Percentiles rank a stretch among this genome's conserved stretches.
These are phyloP conservation scores for Rhypophila decipiens DNA, from an alignment of 495 filamentous ascomycete species.

Conservation along the genomic window DNA sequence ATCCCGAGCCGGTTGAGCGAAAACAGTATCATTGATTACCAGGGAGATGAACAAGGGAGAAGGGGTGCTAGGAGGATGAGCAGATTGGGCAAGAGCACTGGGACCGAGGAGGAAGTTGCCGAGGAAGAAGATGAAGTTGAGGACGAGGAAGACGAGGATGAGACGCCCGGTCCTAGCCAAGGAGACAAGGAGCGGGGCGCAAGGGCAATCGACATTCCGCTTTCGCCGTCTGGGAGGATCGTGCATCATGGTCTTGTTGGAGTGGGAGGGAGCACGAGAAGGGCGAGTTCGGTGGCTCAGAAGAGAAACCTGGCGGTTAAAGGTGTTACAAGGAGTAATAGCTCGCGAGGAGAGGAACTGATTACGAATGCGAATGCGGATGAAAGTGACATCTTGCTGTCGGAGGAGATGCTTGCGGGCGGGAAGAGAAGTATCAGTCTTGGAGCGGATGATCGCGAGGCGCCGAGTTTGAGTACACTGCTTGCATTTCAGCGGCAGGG, in stretches of 20 bases:
- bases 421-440: slow-evolving; percentile 71
- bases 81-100: no score
- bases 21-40: slow-evolving; percentile 75
- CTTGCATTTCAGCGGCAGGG: slow-evolving; percentile 35
- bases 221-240: slow-evolving; percentile 67
- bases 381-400: no score
- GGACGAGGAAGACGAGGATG: slow-evolving; percentile 24
- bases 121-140: slow-evolving; percentile 4
- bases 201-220: slow-evolving; percentile 76
- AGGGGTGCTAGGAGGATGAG: no score
- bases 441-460: slow-evolving; percentile 59
- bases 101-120: slow-evolving; percentile 29
- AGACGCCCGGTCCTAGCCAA: slow-evolving; percentile 31
- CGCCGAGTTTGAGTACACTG: slow-evolving; percentile 50
- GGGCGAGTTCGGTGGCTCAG: slow-evolving; percentile 76
- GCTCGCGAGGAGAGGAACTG: background rate
- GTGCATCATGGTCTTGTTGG: slow-evolving; percentile 37
- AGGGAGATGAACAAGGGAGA: slow-evolving; percentile 24
- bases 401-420: slow-evolving; percentile 57
- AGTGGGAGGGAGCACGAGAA: slow-evolving; percentile 26
- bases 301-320: slow-evolving; percentile 52
- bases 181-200: no score
- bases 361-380: no score
- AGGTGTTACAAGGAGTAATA: background rate
- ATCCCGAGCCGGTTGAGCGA: slow-evolving; percentile 89